Evolutionary conservation across 2,329 filamentous ascomycete species (phyloP).

Genomic region (Monosporascus cannonballus): DNA sequence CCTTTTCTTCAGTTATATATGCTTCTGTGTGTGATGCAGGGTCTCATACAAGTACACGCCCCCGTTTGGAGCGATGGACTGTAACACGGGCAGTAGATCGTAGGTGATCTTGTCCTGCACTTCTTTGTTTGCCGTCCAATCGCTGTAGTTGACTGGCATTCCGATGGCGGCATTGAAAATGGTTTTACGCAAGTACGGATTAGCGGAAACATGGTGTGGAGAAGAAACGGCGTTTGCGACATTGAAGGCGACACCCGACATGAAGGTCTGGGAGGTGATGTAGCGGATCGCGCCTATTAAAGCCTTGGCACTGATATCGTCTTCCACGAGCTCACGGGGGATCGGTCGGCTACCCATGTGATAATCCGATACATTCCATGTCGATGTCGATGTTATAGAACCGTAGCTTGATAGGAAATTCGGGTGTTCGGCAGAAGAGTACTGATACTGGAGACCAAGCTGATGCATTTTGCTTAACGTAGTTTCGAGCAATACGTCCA

Average conservation of each 20-base stretch:
- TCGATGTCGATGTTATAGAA: conserved; percentile 1
- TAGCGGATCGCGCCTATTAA: conserved; percentile 7
- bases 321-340: conserved; percentile 5
- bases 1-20: no score
- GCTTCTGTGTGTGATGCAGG: no score
- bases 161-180: conserved; percentile 5
- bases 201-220: conserved; percentile 2
- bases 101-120: conserved; percentile 9
- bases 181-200: conserved; percentile 10
- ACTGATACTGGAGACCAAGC: conserved; percentile 6
- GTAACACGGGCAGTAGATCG: conserved; percentile 5
- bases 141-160: conserved; percentile 5
- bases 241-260: conserved; percentile 7
- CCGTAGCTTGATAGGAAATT: conserved; percentile 5
- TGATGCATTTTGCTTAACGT: conserved; percentile 2
- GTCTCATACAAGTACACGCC: no score
- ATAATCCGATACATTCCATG: conserved; percentile 12
- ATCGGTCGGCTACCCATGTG: conserved; percentile 9
- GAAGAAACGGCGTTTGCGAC: conserved; percentile 1
- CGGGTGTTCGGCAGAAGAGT: conserved; percentile 3
- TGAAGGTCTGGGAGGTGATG: conserved; percentile 2
- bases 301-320: not conserved
- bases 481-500: conserved; percentile 3
- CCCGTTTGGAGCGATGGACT: conserved; percentile 9
- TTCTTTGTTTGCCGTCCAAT: conserved; percentile 3